Evolutionary conservation across 768 basidiomycete genomes (phyloP), one percentile per base, ranked within the genome.

Genomic region (Xanthoconium stramineum): DNA sequence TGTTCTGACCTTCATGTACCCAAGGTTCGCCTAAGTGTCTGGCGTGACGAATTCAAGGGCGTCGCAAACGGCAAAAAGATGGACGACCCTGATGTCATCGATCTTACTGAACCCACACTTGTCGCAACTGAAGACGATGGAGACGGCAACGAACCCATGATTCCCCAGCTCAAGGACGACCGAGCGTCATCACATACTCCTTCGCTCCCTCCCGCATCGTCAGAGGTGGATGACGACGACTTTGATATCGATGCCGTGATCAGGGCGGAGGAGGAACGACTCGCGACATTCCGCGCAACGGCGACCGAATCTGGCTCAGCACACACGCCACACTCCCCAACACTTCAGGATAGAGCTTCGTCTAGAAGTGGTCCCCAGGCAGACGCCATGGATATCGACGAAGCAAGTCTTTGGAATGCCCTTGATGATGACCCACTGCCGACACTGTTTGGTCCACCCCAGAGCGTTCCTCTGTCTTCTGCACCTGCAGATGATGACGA

Each of bases 1-100:
- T 2, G 13, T n/a, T 6, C 50, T 69, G 30, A 65, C 44, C 13
- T 39, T 36, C 40, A 9, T n/a, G 47, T 50, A 46, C 49, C 28
- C 60, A 57, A 91, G 89, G 84, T 86, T 28, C 78, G 83, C 19
- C 67, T 92, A 24, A 82, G 85, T n/a, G 83, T 85, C 19, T 94
- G 89, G 88, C 77, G 81, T 53, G 89, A 93, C 66, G 85, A 91
- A 67, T 81, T 79, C 33, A 74, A 78, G 29, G 78, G 79, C 7
- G 51, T 74, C 17, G 61, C 73, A 50, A 73, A 80, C 30, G 76
- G 72, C 24, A 65, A 57, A n/a, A 64, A 72, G 28, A 37, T 53
- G 32, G 52, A 15, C 14, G 64, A 61, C 13, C 11, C 42, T 3
- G 70, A 71, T 20, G 58, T 71, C 24, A 69, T 72, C 44, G 72